Evolutionary conservation across 83 land plant species (phyloP).

Genomic region (Picea abies): DNA sequence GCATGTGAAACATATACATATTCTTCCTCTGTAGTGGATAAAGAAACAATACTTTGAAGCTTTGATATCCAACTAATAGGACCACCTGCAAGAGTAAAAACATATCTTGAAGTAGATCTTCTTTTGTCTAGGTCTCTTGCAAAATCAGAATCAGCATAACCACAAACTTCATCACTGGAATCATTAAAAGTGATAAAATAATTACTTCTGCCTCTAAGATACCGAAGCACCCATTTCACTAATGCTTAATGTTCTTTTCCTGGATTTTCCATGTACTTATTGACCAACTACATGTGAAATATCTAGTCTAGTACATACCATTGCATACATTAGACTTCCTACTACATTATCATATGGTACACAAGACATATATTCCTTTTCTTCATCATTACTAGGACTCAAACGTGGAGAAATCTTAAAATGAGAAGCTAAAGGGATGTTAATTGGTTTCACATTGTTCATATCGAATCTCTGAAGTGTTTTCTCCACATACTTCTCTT

Average conservation of each 20-base stretch:
- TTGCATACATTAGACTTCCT: slow-evolving; percentile 13
- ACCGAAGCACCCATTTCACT: slow-evolving; percentile 11
- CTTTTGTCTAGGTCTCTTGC: background rate
- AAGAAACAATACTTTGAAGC: slow-evolving; percentile 14
- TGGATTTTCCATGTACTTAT: slow-evolving; percentile 4
- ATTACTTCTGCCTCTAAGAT: slow-evolving; percentile 5
- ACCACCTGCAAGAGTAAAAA: slow-evolving; percentile 14
- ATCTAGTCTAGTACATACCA: slow-evolving; percentile 15
- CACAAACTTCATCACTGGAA: background rate
- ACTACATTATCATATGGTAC: background rate
- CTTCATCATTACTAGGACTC: background rate
- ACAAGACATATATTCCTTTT: background rate
- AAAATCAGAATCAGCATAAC: slow-evolving; percentile 20
- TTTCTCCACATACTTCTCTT: no score
- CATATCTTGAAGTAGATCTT: slow-evolving; percentile 13
- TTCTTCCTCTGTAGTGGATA: background rate
- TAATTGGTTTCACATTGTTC: no score
- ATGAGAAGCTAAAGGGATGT: background rate
- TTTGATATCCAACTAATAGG: slow-evolving; percentile 22
- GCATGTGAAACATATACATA: background rate
- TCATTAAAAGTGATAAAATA: background rate
- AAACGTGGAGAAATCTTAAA: background rate
- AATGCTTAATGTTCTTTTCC: background rate
- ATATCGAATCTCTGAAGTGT: no score
- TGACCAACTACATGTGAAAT: slow-evolving; percentile 16